A percentile compares a stretch with the other conserved stretches of the same genome.
Evolutionary conservation across 805 yeast species (phyloP).

Genomic region (Candida xyloterini): DNA sequence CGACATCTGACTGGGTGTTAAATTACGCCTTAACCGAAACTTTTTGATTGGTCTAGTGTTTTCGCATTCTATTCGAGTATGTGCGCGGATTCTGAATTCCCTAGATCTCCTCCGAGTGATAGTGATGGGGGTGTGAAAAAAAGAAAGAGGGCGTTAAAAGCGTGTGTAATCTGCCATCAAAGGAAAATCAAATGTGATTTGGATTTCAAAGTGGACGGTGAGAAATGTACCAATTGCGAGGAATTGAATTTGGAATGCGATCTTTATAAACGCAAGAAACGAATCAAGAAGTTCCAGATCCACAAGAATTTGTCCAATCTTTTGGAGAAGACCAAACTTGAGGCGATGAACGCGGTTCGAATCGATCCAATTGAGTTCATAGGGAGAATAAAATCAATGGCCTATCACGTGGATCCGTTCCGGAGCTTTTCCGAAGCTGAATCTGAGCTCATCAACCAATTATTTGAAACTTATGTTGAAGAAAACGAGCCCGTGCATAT

Average conservation of each 20-base stretch:
- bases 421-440: constrained; percentile 4
- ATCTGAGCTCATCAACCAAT: constrained; percentile 1
- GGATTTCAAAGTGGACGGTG: constrained; percentile 51
- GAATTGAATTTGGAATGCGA: constrained; percentile 60
- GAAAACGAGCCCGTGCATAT: constrained; percentile 6
- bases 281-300: constrained; percentile 16
- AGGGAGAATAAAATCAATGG: background rate
- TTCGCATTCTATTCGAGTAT: background rate
- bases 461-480: constrained; percentile 5
- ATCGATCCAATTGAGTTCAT: constrained; percentile 11
- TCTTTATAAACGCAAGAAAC: constrained; percentile 50
- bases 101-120: constrained; percentile 7
- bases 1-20: background rate
- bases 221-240: constrained; percentile 45
- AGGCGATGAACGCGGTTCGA: constrained; percentile 11
- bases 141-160: constrained; percentile 62
- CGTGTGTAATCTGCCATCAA: constrained; percentile 68
- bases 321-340: constrained; percentile 9
- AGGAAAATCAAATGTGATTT: constrained; percentile 73
- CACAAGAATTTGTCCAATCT: constrained; percentile 13
- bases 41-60: background rate
- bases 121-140: constrained; percentile 15
- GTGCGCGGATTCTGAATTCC: constrained; percentile 4
- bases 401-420: constrained; percentile 1
- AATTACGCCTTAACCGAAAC: background rate